A percentile compares a stretch with the other conserved stretches of the same genome.
phyloP scores from a whole-genome alignment of 257 asterid species.

The Lycium barbarum region DNA sequence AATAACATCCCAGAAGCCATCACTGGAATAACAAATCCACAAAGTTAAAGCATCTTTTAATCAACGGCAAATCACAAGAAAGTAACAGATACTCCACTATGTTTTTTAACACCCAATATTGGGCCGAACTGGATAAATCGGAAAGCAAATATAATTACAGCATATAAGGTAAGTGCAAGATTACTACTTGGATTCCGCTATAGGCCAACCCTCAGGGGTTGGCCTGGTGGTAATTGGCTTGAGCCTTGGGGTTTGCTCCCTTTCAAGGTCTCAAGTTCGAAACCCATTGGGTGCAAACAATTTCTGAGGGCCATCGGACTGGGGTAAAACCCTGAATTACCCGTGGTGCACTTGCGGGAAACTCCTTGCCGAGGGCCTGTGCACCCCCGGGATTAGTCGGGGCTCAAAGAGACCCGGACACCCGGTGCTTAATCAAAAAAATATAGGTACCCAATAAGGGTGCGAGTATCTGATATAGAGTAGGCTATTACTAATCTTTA shows the following conservation, averaged over 20 bases:
- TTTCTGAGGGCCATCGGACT: too few relatives aligned
- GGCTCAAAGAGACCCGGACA: too few relatives aligned
- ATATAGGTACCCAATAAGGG: not conserved
- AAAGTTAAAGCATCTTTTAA: conserved; percentile 27
- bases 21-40: conserved; percentile 52
- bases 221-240: too few relatives aligned
- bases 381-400: too few relatives aligned
- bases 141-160: not conserved
- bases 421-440: too few relatives aligned
- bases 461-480: conserved; percentile 2
- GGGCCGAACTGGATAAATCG: not conserved
- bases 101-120: not conserved
- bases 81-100: not conserved
- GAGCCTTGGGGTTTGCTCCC: too few relatives aligned
- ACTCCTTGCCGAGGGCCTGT: too few relatives aligned
- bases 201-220: too few relatives aligned
- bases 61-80: not conserved
- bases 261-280: too few relatives aligned
- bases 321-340: too few relatives aligned
- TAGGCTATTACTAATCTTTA: not conserved
- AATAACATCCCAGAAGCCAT: conserved; percentile 96
- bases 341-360: too few relatives aligned
- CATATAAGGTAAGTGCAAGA: not conserved
- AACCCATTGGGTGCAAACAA: too few relatives aligned
- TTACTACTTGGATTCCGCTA: not conserved